Evolutionary conservation across 192 early-diverging fungal genomes (phyloP), one percentile per base, ranked within the genome.

Genomic region (Podila clonocystis): DNA sequence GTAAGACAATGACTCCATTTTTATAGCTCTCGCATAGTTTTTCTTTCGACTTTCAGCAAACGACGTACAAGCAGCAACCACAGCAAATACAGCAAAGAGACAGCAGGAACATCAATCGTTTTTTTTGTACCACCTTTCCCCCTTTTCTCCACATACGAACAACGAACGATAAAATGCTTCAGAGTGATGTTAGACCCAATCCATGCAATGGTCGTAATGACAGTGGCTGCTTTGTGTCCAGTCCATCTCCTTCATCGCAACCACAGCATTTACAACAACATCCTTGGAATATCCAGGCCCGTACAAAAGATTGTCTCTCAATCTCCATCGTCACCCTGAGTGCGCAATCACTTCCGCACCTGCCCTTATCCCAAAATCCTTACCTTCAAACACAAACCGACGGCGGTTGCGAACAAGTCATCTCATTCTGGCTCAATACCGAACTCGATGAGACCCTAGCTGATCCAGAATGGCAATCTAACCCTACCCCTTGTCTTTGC

Each of bases 391-490:
- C n/a, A 55, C 22, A 22, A 4, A 0, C 24, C 4, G 9, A 55
- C 11, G 52, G 24, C 1, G 52, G 26, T 11, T 24, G 11, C 52
- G 11, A 26, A 5, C 52, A 24, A n/a, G 9, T 22, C n/a, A 17
- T 22, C 13, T 26, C 52, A 0, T 24, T 8, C 17, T 55, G 52
- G 52, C n/a, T 55, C 52, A 12, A 0, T 3, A 0, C 52, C 24
- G 22, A 26, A 55, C 26, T 24, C 22, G 52, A 26, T 22, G 22
- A 55, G 52, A 55, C 8, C n/a, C 52, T 24, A 52, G 9, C 17
- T 5, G 20, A 55, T 22, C 24, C 52, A n/a, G 22, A 24, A 55
- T 33, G 19, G 15, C 38, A 38, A 11, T 74, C 73, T 67, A 74
- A 74, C 61, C 45, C 34, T 15, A 2, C 8, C 1, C 34, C 26